Conservation (phyloP, 768 basidiomycete genomes). For the Boletus rubescentipes region DNA sequence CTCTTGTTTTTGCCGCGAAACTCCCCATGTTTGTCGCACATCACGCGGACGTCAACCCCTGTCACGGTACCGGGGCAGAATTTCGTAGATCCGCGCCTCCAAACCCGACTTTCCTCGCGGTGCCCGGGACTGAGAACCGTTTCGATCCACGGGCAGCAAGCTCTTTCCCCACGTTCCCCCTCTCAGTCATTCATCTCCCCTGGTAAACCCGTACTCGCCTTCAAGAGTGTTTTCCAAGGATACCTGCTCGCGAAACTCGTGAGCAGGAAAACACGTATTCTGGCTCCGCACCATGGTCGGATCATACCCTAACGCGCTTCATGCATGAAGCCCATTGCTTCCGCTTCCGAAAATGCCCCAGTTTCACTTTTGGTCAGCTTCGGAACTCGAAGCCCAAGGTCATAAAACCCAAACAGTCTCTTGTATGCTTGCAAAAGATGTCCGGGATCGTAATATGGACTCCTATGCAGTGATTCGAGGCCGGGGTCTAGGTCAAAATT, state of each 20-base stretch:
- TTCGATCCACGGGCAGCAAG: constrained; percentile 28
- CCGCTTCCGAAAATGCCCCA: constrained; percentile 29
- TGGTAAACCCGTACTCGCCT: constrained; percentile 20
- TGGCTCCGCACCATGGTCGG: constrained; percentile 3
- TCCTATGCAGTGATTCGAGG: constrained; percentile 16
- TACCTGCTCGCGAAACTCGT: neutral
- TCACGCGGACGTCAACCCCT: neutral
- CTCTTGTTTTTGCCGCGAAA: constrained; percentile 20
- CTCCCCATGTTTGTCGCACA: constrained; percentile 19
- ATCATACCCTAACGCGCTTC: constrained; percentile 29
- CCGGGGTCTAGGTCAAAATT: constrained; percentile 21
- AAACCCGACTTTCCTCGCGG: neutral
- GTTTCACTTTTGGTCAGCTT: constrained; percentile 31
- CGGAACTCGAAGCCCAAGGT: constrained; percentile 40
- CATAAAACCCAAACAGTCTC: constrained; percentile 13
- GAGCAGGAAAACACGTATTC: neutral
- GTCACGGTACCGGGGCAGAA: constrained; percentile 13
- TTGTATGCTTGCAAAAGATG: neutral
- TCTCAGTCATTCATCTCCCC: constrained; percentile 18
- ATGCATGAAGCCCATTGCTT: constrained; percentile 33
- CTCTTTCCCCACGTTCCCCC: constrained; percentile 14
- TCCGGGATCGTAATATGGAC: constrained; percentile 12
- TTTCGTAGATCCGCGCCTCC: neutral
- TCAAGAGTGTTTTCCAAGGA: constrained; percentile 29
- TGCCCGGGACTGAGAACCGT: constrained; percentile 32